Evolutionary conservation across 176 grass and related monocot genomes (phyloP), one percentile per base, ranked within the genome.

Genomic region (Echinochloa phyllopogon): DNA sequence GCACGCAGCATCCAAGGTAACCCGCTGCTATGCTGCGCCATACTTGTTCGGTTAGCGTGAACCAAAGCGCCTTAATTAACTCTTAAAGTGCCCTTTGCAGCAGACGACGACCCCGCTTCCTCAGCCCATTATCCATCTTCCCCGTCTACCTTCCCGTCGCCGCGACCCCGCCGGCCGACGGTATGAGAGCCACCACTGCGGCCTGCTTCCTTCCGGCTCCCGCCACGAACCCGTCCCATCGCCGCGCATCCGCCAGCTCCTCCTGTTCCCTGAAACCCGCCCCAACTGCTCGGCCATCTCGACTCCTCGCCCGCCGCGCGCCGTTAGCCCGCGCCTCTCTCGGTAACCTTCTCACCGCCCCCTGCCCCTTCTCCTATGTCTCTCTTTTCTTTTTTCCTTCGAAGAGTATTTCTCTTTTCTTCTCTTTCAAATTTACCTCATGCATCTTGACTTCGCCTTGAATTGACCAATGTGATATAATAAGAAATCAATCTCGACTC

Each of bases 281-380:
- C 17, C 21, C 52, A 8, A 16, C 53, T 61, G 62, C 72, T 49
- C 41, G 63, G 62, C 42, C 52, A 6, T 43, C 72, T 42, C 73
- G 65, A 11, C 44, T 37, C 14, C 79, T 76, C n/a, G 37, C 53
- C 43, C 71, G 53, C 24, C 71, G 71, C 14, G 18, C 41, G 42
- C 69, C 82, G 0, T 10, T 81, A 23, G n/a, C 18, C 14, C 24
- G 71, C 64, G 63, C 83, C 18, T 70, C 78, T 33, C 83, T 82
- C 10, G 78, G 88, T 89, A 85, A 82, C 45, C 24, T 1, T 75
- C 62, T 36, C 17, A 3, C 52, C 14, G 36, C 45, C 63, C 16
- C 36, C 16, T n/a, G 3, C 25, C 42, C 8, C 17, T 51, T 37
- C 2, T 43, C 13, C 33, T 1, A 8, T 50, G 48, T 3, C 20